A percentile compares a stretch with the other conserved stretches of the same genome.
Conservation (phyloP, 768 basidiomycete species). For the Boletus rubropictus region DNA sequence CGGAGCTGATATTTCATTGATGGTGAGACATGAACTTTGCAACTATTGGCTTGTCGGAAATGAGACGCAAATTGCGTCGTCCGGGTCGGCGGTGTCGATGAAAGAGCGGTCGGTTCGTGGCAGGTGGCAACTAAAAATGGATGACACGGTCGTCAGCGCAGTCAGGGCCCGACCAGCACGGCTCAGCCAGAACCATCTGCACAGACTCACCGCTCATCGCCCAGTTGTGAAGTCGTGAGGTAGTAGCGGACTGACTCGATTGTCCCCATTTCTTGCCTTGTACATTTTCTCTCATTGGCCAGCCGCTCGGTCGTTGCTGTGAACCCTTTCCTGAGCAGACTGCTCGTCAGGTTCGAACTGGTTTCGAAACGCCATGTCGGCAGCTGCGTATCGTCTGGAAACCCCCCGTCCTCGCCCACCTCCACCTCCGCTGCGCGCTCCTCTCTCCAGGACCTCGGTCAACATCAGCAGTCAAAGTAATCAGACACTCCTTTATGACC, state of each 20-base stretch:
- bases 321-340: neutral
- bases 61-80: neutral
- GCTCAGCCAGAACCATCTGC: slow-evolving; percentile 24
- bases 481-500: slow-evolving; percentile 70
- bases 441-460: slow-evolving; percentile 42
- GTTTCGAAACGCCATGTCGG: slow-evolving; percentile 46
- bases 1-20: too few species aligned
- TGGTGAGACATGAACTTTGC: neutral
- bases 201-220: slow-evolving; percentile 10
- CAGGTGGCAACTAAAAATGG: slow-evolving; percentile 17
- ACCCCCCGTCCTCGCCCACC: slow-evolving; percentile 53
- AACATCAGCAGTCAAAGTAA: slow-evolving; percentile 40
- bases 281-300: slow-evolving; percentile 15
- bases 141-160: slow-evolving; percentile 30
- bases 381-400: slow-evolving; percentile 59
- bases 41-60: neutral
- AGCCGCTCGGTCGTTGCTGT: slow-evolving; percentile 9
- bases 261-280: slow-evolving; percentile 13
- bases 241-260: slow-evolving; percentile 4
- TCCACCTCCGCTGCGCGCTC: slow-evolving; percentile 54
- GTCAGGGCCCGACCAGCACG: slow-evolving; percentile 22
- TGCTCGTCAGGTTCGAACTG: slow-evolving; percentile 28
- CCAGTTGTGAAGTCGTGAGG: slow-evolving; percentile 3
- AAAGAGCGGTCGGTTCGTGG: slow-evolving; percentile 9
- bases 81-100: neutral